A percentile compares a stretch with the other conserved stretches of the same genome.
Evolutionary conservation across 345 rosid genomes (phyloP).

Genomic region (Durio zibethinus): DNA sequence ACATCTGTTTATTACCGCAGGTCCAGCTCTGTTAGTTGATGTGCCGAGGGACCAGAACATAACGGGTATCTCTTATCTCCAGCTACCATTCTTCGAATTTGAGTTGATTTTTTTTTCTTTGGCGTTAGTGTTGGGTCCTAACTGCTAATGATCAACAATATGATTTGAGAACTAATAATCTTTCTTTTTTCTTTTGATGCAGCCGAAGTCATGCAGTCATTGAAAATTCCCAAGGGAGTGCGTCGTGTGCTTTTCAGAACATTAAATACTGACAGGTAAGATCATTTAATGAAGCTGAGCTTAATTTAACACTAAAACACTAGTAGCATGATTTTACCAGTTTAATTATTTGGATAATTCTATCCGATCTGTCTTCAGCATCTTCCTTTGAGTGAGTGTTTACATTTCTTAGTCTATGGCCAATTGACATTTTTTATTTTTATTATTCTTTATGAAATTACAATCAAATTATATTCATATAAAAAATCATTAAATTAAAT

Average conservation of each 20-base stretch:
- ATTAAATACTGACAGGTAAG: constrained; percentile 56
- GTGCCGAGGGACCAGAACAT: constrained; percentile 60
- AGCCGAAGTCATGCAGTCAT: constrained; percentile 62
- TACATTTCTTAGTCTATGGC: no score
- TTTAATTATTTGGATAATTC: neutral
- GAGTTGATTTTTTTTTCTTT: neutral
- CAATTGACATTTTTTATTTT: no score
- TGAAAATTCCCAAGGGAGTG: constrained; percentile 57
- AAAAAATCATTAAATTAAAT: no score
- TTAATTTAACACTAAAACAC: neutral
- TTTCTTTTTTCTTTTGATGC: constrained; percentile 10
- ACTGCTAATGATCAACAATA: no score
- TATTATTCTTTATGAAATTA: no score
- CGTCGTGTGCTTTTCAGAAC: constrained; percentile 66
- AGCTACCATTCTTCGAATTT: neutral
- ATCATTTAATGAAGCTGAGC: neutral
- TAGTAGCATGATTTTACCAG: neutral
- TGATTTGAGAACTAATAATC: no score
- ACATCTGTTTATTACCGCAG: constrained; percentile 15
- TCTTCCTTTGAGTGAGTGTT: no score
- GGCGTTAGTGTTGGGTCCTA: neutral
- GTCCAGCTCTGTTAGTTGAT: constrained; percentile 58
- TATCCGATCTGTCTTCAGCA: no score
- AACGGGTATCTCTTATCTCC: constrained; percentile 41
- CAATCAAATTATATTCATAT: no score